Percentiles rank a stretch among this genome's conserved stretches.
phyloP scores from a whole-genome alignment of 2,329 filamentous ascomycete species.

The Metarhizium sp. region DNA sequence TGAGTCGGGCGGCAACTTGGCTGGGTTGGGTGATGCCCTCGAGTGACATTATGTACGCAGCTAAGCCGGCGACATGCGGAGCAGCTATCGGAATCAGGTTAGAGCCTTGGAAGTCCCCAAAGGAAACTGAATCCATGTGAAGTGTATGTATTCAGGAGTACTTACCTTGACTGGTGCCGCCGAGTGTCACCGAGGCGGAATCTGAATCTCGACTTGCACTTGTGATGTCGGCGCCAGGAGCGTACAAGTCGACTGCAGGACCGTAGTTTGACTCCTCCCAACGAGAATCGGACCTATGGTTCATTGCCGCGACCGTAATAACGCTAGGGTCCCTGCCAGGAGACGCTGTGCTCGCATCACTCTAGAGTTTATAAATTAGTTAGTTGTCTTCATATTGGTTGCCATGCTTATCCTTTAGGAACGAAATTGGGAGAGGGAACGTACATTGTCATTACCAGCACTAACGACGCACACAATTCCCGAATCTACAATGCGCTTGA shows the following conservation, averaged over 20 bases:
- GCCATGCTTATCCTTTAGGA: constrained; percentile 4
- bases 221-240: constrained; percentile 43
- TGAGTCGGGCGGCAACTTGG: too few relatives aligned
- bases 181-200: constrained; percentile 34
- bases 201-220: constrained; percentile 43
- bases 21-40: background rate
- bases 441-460: constrained; percentile 46
- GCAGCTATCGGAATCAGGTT: constrained; percentile 31
- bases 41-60: constrained; percentile 52
- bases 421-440: too few relatives aligned
- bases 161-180: constrained; percentile 49
- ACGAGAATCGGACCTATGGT: constrained; percentile 26
- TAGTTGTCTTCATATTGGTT: constrained; percentile 7
- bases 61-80: constrained; percentile 58
- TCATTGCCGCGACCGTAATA: constrained; percentile 51
- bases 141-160: background rate
- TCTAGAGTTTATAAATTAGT: constrained; percentile 12
- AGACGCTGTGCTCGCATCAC: constrained; percentile 39
- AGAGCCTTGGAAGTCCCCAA: background rate
- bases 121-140: background rate
- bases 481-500: constrained; percentile 36
- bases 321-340: constrained; percentile 46
- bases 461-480: constrained; percentile 51
- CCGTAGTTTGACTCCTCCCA: constrained; percentile 50
- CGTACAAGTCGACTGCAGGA: constrained; percentile 41